Evolutionary conservation across 2,329 filamentous ascomycete genomes (phyloP), one percentile per base, ranked within the genome.

Genomic region (Colletotrichum tanaceti): DNA sequence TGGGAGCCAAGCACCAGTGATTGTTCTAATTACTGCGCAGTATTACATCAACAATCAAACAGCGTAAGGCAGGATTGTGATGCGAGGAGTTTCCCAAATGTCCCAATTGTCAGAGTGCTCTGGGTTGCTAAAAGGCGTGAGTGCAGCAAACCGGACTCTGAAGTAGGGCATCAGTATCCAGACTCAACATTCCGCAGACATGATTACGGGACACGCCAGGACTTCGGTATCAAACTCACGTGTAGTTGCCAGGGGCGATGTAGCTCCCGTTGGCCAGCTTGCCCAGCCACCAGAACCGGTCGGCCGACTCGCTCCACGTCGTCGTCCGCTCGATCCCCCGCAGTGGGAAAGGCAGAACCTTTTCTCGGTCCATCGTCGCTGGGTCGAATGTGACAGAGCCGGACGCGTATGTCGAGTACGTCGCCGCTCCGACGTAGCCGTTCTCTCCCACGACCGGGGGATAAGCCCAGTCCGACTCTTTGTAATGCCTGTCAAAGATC

Each of bases 261-360:
- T 73, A 71, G n/a, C 63, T 72, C 2, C 74, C 75, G 28, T 77
- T 76, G 0, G 72, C 71, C 24, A 77, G 24, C 54, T 73, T 73
- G 9, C 76, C 75, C 5, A 77, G 68, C 75, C 76, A 77, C 73
- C 72, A 74, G 39, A 72, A 74, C 6, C 63, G 65, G n/a, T 71
- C 58, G 5, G 55, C 63, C 43, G 54, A 47, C 35, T 68, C 55
- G 14, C 68, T 49, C 54, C 65, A 71, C 4, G 62, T 63, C 0
- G 65, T 69, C 16, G 71, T 74, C 7, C 73, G 73, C 39, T 71
- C 54, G 5, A 70, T 59, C 4, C 73, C 70, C 9, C 58, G 52
- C 0, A 70, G 50, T 0, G 76, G 76, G 49, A 74, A 75, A 1
- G 73, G 63, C 10, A 72, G 69, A 9, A 71, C 71, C 41, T 72